Evolutionary conservation across 2,329 filamentous ascomycete species (phyloP), one percentile per base, ranked within the genome.

Genomic region (Alternaria viburni): DNA sequence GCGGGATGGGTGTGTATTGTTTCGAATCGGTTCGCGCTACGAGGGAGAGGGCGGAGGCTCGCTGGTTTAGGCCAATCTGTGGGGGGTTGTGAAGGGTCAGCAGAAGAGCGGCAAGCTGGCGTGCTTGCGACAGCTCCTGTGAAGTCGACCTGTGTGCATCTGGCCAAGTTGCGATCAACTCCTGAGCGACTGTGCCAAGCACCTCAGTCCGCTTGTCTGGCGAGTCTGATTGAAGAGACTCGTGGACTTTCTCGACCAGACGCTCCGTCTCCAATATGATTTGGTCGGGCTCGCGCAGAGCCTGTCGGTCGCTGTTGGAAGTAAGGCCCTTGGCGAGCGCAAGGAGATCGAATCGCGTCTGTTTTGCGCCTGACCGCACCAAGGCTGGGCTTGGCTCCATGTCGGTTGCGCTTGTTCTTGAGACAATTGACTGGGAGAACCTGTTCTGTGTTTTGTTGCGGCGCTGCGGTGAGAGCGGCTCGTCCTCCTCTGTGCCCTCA

Each of bases 261-360:
- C 88, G 85, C 76, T 97, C 94, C 11, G 92, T 96, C 52, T 87
- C 85, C 32, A 96, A 81, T 49, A 97, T 88, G 19, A 97, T 79
- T 49, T 89, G 85, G 64, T 90, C 88, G 2, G 89, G 83, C 79
- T 97, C 95, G 5, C 84, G 84, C 49, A 96, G 82, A 17, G 81
- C 73, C 1, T 91, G 88, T 32, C 86, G 82, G 36, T 86, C 86
- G 46, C 80, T 85, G 78, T 76, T 87, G 76, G 78, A 82, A 76
- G 83, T 90, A 10, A 94, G 80, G 64, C 90, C 89, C 75, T 90
- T 91, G 28, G 92, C 92, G 62, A 97, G 88, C 7, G 86, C 83
- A 5, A 89, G 86, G 73, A 93, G 91, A 47, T 88, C 87, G 55
- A 89, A 89, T 9, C 88, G 86, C 51, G 85, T 86, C 66, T 83